Evolutionary conservation across 2,329 filamentous ascomycete species (phyloP).

Genomic region (Epichloe uncinata): DNA sequence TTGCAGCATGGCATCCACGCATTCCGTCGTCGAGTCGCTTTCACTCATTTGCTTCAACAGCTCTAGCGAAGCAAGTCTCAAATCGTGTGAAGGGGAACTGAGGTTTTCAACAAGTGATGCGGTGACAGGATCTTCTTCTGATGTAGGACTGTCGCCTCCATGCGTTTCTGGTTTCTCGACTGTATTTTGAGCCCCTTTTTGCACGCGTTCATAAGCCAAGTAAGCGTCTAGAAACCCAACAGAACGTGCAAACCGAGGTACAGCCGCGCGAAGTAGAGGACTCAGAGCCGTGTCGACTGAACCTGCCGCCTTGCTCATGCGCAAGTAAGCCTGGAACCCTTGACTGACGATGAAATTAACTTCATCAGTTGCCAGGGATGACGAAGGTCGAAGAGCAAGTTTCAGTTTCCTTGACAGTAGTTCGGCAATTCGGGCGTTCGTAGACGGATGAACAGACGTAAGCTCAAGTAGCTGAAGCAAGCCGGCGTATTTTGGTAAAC

Average conservation of each 20-base stretch:
- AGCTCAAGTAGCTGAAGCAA: slow-evolving; percentile 50
- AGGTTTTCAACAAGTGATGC: slow-evolving; percentile 59
- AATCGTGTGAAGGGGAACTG: slow-evolving; percentile 57
- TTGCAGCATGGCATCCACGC: slow-evolving; percentile 48
- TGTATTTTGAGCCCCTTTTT: slow-evolving; percentile 8
- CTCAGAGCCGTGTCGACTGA: slow-evolving; percentile 48
- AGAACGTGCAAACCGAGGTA: slow-evolving; percentile 51
- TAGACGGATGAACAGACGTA: slow-evolving; percentile 51
- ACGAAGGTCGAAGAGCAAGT: slow-evolving; percentile 48
- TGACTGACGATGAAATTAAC: slow-evolving; percentile 62
- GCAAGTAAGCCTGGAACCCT: slow-evolving; percentile 60
- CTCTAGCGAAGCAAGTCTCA: slow-evolving; percentile 60
- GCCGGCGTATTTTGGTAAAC: slow-evolving; percentile 54
- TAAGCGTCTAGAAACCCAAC: slow-evolving; percentile 53
- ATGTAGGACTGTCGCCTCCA: slow-evolving; percentile 27
- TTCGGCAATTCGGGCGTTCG: slow-evolving; percentile 51
- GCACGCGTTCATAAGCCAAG: slow-evolving; percentile 37
- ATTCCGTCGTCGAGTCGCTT: slow-evolving; percentile 12
- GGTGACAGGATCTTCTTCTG: slow-evolving; percentile 48
- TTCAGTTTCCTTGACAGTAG: slow-evolving; percentile 53
- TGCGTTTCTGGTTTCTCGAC: slow-evolving; percentile 15
- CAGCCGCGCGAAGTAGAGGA: slow-evolving; percentile 50
- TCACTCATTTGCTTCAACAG: slow-evolving; percentile 49
- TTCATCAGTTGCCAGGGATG: slow-evolving; percentile 44
- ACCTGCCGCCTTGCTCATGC: slow-evolving; percentile 46